These are phyloP conservation scores for Corymbia maculata DNA, from an alignment of 345 rosid species.

Conservation along the genomic window DNA sequence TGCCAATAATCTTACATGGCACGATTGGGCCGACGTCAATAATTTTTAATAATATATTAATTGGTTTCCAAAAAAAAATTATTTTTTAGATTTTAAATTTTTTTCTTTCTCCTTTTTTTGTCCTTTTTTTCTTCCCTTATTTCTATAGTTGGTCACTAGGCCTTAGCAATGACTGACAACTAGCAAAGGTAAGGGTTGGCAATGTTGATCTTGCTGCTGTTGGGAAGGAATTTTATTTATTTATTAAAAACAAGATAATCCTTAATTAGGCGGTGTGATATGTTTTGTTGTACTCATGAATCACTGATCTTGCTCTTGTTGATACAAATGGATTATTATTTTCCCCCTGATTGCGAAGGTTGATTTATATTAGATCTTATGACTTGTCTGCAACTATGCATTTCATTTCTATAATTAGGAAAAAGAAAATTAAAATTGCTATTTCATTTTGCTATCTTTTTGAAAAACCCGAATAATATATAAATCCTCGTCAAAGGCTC, in stretches of 20 bases:
- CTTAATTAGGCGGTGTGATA: neutral
- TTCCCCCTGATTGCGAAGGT: neutral
- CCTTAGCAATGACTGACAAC: no score
- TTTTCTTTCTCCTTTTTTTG: no score
- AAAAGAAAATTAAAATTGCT: neutral
- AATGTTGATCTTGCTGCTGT: no score
- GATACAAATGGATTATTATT: no score
- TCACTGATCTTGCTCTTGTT: neutral
- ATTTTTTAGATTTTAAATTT: no score
- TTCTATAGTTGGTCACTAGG: no score
- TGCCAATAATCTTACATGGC: neutral
- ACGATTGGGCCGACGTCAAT: neutral
- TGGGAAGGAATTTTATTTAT: neutral
- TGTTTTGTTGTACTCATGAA: neutral
- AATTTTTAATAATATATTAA: no score
- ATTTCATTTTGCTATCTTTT: neutral
- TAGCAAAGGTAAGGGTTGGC: no score
- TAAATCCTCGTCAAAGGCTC: neutral
- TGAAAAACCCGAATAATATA: neutral
- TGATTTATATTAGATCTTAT: neutral
- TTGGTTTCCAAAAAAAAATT: no score
- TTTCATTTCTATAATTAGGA: neutral
- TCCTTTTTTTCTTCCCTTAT: no score
- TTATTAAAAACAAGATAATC: neutral
- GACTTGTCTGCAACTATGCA: neutral